Percentiles rank a stretch among this genome's conserved stretches.
phyloP scores from a whole-genome alignment of 805 yeast genomes.

The Myxozyma geophila region DNA sequence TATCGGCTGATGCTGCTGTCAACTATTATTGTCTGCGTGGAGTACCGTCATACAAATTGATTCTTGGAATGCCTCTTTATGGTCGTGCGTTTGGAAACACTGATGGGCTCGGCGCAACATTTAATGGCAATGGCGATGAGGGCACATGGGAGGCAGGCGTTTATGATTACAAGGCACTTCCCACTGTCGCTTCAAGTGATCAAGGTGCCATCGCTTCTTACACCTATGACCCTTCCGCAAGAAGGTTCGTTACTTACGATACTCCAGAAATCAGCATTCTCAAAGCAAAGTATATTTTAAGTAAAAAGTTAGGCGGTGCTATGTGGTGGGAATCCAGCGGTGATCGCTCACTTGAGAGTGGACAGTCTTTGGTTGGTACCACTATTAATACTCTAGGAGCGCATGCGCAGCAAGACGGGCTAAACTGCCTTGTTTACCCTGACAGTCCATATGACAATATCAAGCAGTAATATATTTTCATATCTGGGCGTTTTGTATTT shows the following conservation, averaged over 20 bases:
- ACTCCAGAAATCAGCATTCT: constrained; percentile 54
- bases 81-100: constrained; percentile 63
- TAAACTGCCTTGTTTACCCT: constrained; percentile 3
- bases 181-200: constrained; percentile 53
- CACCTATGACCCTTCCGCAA: constrained; percentile 50
- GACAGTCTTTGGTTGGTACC: constrained; percentile 15
- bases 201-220: constrained; percentile 57
- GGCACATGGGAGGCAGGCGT: constrained; percentile 56
- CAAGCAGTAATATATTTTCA: neutral
- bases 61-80: constrained; percentile 87
- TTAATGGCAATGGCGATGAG: constrained; percentile 36
- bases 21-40: constrained; percentile 50
- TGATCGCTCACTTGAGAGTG: constrained; percentile 5
- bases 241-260: constrained; percentile 67
- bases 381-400: constrained; percentile 16
- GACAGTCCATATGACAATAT: constrained; percentile 27
- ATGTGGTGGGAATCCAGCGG: constrained; percentile 94
- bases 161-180: constrained; percentile 62
- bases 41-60: constrained; percentile 56
- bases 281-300: constrained; percentile 65
- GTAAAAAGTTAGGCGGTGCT: constrained; percentile 70
- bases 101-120: constrained; percentile 48
- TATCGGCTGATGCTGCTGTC: constrained; percentile 58
- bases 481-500: neutral
- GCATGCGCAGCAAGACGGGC: neutral